A percentile compares a stretch with the other conserved stretches of the same genome.
These are phyloP conservation scores for Microbotryomycetes sp. DNA, from an alignment of 1,284 basidiomycete genomes.

Conservation along the genomic window DNA sequence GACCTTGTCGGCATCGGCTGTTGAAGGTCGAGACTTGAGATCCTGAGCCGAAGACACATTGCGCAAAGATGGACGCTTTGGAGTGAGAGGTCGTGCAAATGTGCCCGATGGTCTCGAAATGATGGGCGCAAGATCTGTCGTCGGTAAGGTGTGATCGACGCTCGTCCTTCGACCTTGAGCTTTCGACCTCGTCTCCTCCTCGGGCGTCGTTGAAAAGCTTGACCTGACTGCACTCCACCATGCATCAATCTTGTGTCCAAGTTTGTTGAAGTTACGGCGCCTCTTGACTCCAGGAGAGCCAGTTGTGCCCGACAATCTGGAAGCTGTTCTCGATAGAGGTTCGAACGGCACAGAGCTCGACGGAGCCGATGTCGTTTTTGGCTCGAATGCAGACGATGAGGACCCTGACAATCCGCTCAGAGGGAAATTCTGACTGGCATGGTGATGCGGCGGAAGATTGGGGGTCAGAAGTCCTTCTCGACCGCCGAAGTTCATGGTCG, in stretches of 20 bases:
- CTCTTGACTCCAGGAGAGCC: constrained; percentile 58
- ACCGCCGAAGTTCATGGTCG: constrained; percentile 4
- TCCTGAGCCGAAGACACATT: constrained; percentile 32
- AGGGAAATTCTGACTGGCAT: constrained; percentile 14
- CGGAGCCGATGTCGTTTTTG: neutral
- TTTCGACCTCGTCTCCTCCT: constrained; percentile 10
- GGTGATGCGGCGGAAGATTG: constrained; percentile 3
- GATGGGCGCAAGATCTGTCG: constrained; percentile 7
- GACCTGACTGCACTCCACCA: constrained; percentile 41
- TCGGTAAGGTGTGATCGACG: neutral
- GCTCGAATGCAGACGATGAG: neutral
- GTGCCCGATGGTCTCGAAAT: constrained; percentile 27
- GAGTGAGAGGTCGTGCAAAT: constrained; percentile 13
- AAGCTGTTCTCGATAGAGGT: constrained; percentile 1
- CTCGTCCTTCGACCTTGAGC: constrained; percentile 15
- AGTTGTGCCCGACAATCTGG: constrained; percentile 4
- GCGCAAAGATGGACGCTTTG: constrained; percentile 17
- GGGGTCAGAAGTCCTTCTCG: constrained; percentile 22
- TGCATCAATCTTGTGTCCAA: constrained; percentile 39
- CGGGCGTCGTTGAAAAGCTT: constrained; percentile 31
- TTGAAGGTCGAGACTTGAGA: constrained; percentile 8
- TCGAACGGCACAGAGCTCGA: constrained; percentile 10
- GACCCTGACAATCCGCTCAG: neutral
- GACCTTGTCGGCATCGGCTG: neutral
- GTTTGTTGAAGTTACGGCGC: constrained; percentile 45